A percentile compares a stretch with the other conserved stretches of the same genome.
These are phyloP conservation scores for Ambispora gerdemannii DNA, from an alignment of 192 early-diverging fungal genomes.

Conservation along the genomic window DNA sequence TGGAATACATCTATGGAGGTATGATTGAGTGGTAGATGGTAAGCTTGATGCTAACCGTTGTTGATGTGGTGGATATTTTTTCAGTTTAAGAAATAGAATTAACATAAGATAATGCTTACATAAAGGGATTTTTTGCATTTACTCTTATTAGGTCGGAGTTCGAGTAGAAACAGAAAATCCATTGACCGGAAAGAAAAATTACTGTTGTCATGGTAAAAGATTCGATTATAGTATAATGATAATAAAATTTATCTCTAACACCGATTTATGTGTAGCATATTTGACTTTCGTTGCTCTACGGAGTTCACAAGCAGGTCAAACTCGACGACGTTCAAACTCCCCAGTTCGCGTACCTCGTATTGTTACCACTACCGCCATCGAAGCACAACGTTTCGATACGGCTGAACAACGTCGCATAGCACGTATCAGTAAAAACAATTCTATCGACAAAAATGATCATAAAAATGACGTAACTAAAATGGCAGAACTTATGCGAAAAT, in stretches of 20 bases:
- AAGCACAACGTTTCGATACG: constrained; percentile 53
- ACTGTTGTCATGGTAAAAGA: constrained; percentile 64
- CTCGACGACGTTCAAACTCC: constrained; percentile 1
- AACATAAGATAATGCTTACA: background rate
- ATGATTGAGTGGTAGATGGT: background rate
- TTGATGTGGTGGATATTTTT: too few species aligned
- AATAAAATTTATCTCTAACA: too few species aligned
- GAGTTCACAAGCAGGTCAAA: background rate
- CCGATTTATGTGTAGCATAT: too few species aligned
- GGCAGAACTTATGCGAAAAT: constrained; percentile 41
- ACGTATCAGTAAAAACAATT: constrained; percentile 37
- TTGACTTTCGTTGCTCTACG: constrained; percentile 24
- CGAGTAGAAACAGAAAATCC: constrained; percentile 66
- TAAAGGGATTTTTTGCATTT: background rate
- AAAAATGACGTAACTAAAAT: constrained; percentile 31
- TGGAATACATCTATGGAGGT: constrained; percentile 73
- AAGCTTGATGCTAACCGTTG: background rate
- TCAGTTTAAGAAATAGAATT: background rate
- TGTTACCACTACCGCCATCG: constrained; percentile 47
- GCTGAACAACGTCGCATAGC: constrained; percentile 52
- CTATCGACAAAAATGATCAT: constrained; percentile 20
- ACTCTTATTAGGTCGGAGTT: constrained; percentile 45
- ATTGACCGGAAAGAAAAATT: constrained; percentile 49
- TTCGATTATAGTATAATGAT: too few species aligned
- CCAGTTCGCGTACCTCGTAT: constrained; percentile 49